phyloP scores from a whole-genome alignment of 176 grass and related monocot genomes.

The Musa troglodytarum region DNA sequence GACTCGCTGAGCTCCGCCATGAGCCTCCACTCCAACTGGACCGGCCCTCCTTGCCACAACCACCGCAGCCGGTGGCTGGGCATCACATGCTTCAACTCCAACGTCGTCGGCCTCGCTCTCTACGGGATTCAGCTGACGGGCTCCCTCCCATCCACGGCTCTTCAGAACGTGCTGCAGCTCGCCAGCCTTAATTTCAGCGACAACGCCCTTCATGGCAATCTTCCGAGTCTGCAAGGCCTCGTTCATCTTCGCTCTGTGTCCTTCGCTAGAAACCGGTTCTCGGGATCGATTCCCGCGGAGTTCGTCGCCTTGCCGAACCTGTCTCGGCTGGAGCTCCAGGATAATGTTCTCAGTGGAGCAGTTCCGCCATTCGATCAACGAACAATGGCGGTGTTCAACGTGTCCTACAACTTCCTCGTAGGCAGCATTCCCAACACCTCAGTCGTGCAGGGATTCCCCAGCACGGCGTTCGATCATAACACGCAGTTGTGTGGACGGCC shows the following conservation, averaged over 20 bases:
- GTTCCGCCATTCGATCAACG: slow-evolving; percentile 60
- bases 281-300: slow-evolving; percentile 44
- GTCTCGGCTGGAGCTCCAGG: slow-evolving; percentile 54
- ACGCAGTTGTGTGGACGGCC: slow-evolving; percentile 52
- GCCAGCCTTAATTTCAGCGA: slow-evolving; percentile 40
- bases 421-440: slow-evolving; percentile 48
- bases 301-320: slow-evolving; percentile 31
- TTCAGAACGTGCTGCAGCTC: slow-evolving; percentile 36
- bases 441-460: slow-evolving; percentile 38
- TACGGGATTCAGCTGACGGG: slow-evolving; percentile 66
- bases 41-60: slow-evolving; percentile 68
- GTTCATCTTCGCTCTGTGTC: slow-evolving; percentile 42
- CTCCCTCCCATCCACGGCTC: slow-evolving; percentile 18
- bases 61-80: slow-evolving; percentile 60
- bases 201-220: slow-evolving; percentile 68
- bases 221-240: slow-evolving; percentile 46
- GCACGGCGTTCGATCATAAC: slow-evolving; percentile 60
- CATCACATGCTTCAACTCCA: slow-evolving; percentile 54
- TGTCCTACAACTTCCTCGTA: slow-evolving; percentile 89
- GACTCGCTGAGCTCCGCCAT: slow-evolving; percentile 60
- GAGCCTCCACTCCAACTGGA: slow-evolving; percentile 94
- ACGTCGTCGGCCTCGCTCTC: slow-evolving; percentile 45
- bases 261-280: slow-evolving; percentile 78
- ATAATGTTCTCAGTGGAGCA: slow-evolving; percentile 71
- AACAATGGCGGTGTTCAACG: slow-evolving; percentile 47